Percentiles rank a stretch among this genome's conserved stretches.
Conservation (phyloP, 75 land plant genomes). For the Picea glauca region DNA sequence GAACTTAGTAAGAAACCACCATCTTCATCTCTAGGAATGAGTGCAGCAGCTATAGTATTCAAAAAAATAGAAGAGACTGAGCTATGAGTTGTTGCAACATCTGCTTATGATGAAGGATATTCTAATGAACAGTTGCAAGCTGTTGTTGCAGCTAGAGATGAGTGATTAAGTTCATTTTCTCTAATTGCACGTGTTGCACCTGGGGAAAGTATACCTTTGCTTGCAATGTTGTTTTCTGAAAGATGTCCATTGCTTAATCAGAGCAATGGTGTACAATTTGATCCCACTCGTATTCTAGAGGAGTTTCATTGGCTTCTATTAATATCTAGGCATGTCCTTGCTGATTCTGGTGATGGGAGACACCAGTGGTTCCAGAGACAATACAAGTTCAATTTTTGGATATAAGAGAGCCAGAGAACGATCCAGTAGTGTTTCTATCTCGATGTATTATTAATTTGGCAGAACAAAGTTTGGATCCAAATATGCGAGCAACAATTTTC, state of each 20-base stretch:
- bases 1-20: too few species aligned
- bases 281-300: constrained; percentile 66
- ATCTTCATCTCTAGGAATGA: constrained; percentile 54
- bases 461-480: too few species aligned
- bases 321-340: constrained; percentile 85
- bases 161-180: constrained; percentile 76
- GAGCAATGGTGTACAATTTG: constrained; percentile 41
- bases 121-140: constrained; percentile 32
- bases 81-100: constrained; percentile 73
- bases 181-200: constrained; percentile 81
- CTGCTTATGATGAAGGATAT: constrained; percentile 67
- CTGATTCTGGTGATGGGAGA: constrained; percentile 95
- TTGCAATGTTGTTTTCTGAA: constrained; percentile 62
- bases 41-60: constrained; percentile 68
- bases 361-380: constrained; percentile 79
- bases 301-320: constrained; percentile 86
- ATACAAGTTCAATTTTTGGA: constrained; percentile 37
- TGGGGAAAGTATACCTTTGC: constrained; percentile 56
- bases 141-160: constrained; percentile 83
- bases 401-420: neutral
- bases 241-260: constrained; percentile 56
- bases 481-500: too few species aligned
- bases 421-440: too few species aligned
- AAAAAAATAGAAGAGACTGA: constrained; percentile 64
- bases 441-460: too few species aligned